Evolutionary conservation across 2,329 filamentous ascomycete genomes (phyloP).

Genomic region (Nannizziopsis barbatae): DNA sequence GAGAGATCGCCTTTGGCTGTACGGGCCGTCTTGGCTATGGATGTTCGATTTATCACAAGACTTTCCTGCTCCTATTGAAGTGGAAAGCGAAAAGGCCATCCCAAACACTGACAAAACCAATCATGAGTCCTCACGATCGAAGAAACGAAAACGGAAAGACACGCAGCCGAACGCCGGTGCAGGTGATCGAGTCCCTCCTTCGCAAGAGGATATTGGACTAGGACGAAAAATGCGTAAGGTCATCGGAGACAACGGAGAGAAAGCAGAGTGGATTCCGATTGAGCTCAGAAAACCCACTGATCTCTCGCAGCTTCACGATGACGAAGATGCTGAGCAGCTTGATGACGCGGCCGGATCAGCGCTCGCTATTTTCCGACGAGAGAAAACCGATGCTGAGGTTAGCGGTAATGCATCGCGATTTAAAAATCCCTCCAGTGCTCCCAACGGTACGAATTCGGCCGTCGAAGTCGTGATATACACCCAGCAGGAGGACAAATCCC

Average conservation of each 20-base stretch:
- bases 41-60: constrained; percentile 81
- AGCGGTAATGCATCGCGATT: too few relatives aligned
- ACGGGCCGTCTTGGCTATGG: constrained; percentile 73
- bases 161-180: constrained; percentile 43
- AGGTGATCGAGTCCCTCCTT: constrained; percentile 41
- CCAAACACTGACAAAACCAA: constrained; percentile 16
- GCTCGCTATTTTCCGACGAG: constrained; percentile 3
- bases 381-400: not conserved
- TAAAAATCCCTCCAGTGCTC: too few relatives aligned
- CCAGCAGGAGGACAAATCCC: not conserved
- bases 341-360: not conserved
- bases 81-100: constrained; percentile 10
- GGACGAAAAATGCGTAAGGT: constrained; percentile 41
- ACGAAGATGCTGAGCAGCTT: constrained; percentile 8
- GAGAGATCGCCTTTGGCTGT: constrained; percentile 68
- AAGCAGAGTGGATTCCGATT: constrained; percentile 27
- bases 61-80: constrained; percentile 37
- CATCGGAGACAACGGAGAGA: constrained; percentile 29
- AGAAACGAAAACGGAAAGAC: constrained; percentile 36
- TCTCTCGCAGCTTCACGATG: constrained; percentile 13
- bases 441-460: not conserved
- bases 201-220: constrained; percentile 34
- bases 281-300: constrained; percentile 21
- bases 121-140: constrained; percentile 11
- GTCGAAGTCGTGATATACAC: constrained; percentile 10